These are phyloP conservation scores for Phialophora expanda DNA, from an alignment of 2,329 filamentous ascomycete species.

Conservation along the genomic window DNA sequence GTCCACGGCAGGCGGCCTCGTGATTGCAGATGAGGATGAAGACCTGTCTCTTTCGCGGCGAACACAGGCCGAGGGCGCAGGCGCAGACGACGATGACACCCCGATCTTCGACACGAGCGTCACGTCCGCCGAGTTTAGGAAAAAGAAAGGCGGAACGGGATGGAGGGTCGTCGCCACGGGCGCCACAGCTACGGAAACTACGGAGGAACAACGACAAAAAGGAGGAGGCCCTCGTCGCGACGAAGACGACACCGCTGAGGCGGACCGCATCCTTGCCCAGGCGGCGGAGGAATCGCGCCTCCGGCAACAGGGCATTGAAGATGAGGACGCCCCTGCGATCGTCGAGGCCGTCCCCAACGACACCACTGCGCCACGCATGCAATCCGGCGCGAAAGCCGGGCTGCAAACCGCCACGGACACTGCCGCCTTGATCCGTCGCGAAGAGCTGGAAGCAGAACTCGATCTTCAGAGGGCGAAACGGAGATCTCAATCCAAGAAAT, in stretches of 20 bases:
- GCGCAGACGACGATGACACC: conserved; percentile 49
- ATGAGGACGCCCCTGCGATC: conserved; percentile 54
- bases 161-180: conserved; percentile 52
- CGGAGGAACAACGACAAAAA: conserved; percentile 36
- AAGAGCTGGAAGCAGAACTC: conserved; percentile 57
- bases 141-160: conserved; percentile 74
- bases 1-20: conserved; percentile 47
- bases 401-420: conserved; percentile 84
- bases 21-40: conserved; percentile 51
- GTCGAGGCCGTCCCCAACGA: conserved; percentile 41
- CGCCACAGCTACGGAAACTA: conserved; percentile 58
- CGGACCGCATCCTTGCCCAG: conserved; percentile 77
- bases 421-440: conserved; percentile 68
- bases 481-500: conserved; percentile 26
- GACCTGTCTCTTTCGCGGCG: conserved; percentile 40
- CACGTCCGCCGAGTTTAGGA: conserved; percentile 64
- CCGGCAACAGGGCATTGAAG: conserved; percentile 51
- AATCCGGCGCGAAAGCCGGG: conserved; percentile 83
- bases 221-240: neutral
- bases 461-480: neutral
- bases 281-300: conserved; percentile 71
- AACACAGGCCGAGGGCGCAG: conserved; percentile 13
- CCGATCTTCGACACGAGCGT: conserved; percentile 38
- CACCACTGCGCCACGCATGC: conserved; percentile 66
- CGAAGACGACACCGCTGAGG: conserved; percentile 56